Conservation (phyloP, 768 basidiomycete genomes). For the Daedalea quercina region DNA sequence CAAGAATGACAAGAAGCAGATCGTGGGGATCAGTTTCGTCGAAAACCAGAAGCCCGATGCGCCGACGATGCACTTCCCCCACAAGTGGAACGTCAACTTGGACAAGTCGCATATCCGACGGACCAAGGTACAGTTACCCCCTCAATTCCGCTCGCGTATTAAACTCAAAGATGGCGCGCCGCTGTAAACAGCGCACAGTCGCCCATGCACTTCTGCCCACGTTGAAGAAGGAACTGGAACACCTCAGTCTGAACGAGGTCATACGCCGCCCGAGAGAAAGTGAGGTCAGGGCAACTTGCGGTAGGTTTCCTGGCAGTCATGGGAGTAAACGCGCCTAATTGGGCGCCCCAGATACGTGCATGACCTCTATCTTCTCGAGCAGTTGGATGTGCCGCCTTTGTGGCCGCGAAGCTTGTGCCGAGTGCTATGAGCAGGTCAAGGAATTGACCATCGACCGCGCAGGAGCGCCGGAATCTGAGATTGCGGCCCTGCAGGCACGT, state of each 20-base stretch:
- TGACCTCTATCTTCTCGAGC: conserved; percentile 86
- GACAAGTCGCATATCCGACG: conserved; percentile 42
- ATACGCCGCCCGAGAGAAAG: conserved; percentile 72
- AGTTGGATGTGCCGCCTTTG: conserved; percentile 91
- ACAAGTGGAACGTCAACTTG: conserved; percentile 58
- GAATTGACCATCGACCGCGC: conserved; percentile 52
- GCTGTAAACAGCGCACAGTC: conserved; percentile 48
- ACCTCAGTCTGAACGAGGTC: conserved; percentile 48
- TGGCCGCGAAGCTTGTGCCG: conserved; percentile 83
- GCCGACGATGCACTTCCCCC: conserved; percentile 58
- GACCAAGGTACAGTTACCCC: conserved; percentile 45
- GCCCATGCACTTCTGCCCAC: conserved; percentile 63
- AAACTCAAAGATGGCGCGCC: background rate
- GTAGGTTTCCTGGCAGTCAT: conserved; percentile 33
- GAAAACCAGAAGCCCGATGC: conserved; percentile 53
- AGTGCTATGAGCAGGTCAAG: conserved; percentile 69
- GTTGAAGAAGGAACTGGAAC: conserved; percentile 56
- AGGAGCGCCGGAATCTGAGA: conserved; percentile 40
- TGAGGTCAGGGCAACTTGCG: conserved; percentile 81
- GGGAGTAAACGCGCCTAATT: conserved; percentile 6
- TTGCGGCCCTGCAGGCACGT: conserved; percentile 40
- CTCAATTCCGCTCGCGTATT: background rate
- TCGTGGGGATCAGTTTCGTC: conserved; percentile 64
- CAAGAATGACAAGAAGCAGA: conserved; percentile 49
- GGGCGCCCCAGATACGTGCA: conserved; percentile 68